Conservation (phyloP, 306 rosid species). For the Citrullus colocynthis region DNA sequence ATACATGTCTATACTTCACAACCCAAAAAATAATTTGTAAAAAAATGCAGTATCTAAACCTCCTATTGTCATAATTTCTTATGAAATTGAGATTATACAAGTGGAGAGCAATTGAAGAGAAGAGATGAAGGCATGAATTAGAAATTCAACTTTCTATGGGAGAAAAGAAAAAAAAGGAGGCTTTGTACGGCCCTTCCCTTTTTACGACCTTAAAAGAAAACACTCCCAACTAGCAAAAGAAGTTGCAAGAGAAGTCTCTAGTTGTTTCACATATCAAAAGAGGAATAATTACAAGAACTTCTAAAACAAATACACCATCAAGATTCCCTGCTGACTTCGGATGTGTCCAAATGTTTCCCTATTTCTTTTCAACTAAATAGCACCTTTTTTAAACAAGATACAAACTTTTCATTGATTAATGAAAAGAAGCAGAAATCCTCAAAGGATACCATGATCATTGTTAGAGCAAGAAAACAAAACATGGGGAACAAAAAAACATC, state of each 20-base stretch:
- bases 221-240: background rate
- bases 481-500: background rate
- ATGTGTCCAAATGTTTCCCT: background rate
- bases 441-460: background rate
- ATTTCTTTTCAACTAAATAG: constrained; percentile 3
- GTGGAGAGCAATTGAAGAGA: background rate
- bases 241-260: background rate
- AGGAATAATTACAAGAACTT: background rate
- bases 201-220: background rate
- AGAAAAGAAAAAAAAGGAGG: background rate
- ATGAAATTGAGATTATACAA: background rate
- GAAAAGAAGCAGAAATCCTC: background rate
- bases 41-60: background rate
- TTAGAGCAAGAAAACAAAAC: background rate
- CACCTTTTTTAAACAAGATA: background rate
- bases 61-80: background rate
- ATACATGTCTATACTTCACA: no score
- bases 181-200: background rate
- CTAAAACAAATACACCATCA: background rate
- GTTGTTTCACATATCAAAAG: background rate
- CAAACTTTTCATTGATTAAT: background rate
- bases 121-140: background rate
- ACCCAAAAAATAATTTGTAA: no score
- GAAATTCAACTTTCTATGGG: background rate
- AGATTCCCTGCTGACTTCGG: background rate